A percentile compares a stretch with the other conserved stretches of the same genome.
These are phyloP conservation scores for Huntiella moniliformis DNA, from an alignment of 2,329 filamentous ascomycete genomes.

Conservation along the genomic window DNA sequence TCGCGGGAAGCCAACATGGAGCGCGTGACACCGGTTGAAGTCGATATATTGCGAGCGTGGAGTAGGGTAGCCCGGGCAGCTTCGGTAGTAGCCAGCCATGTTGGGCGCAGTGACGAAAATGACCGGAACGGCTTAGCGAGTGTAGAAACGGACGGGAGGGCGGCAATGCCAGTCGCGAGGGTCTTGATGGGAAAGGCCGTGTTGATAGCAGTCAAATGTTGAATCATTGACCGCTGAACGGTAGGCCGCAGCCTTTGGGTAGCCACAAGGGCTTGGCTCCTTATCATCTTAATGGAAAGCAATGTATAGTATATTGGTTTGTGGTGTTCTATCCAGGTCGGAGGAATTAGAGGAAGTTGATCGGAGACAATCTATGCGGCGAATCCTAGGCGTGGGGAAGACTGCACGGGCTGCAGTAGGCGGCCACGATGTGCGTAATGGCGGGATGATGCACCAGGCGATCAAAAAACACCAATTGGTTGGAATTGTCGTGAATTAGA, in stretches of 20 bases:
- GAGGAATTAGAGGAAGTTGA: neutral
- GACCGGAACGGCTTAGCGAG: conserved; percentile 16
- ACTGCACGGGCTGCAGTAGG: neutral
- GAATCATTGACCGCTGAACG: conserved; percentile 9
- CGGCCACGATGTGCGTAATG: neutral
- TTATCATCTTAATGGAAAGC: conserved; percentile 7
- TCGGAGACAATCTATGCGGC: neutral
- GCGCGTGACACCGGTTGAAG: conserved; percentile 32
- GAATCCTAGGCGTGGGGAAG: neutral
- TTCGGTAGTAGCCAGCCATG: neutral
- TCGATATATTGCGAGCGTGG: conserved; percentile 11
- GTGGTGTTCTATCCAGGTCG: neutral
- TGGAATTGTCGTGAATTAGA: too few species aligned
- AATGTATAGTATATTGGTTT: neutral
- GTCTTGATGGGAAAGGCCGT: conserved; percentile 5
- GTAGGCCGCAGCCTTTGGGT: conserved; percentile 8
- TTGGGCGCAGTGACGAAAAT: conserved; percentile 3
- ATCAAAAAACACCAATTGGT: too few species aligned
- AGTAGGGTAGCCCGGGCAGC: conserved; percentile 1
- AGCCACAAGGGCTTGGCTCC: conserved; percentile 10
- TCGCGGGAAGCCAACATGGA: conserved; percentile 69
- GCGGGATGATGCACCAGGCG: too few species aligned
- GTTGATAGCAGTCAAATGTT: conserved; percentile 8
- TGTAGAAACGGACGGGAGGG: conserved; percentile 2
- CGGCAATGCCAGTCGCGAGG: conserved; percentile 2